Percentiles rank a stretch among this genome's conserved stretches.
phyloP scores from a whole-genome alignment of 306 rosid genomes.

The Fagus sylvatica region DNA sequence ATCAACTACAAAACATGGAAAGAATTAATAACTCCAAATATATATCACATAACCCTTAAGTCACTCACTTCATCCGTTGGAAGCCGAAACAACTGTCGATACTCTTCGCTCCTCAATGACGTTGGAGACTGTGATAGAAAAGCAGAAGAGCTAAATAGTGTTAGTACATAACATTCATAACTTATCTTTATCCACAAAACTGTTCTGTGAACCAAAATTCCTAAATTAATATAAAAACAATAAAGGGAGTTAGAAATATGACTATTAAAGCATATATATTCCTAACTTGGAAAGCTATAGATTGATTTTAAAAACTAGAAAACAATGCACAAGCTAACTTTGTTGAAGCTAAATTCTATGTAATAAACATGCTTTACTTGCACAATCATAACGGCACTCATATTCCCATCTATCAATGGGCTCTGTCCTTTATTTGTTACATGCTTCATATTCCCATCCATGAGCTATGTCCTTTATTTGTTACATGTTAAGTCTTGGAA shows the following conservation, averaged over 20 bases:
- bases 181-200: background rate
- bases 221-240: too few species aligned
- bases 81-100: constrained; percentile 92
- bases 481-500: too few species aligned
- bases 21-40: background rate
- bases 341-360: background rate
- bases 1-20: constrained; percentile 17
- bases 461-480: too few species aligned
- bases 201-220: background rate
- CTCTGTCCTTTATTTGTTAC: background rate
- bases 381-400: background rate
- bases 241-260: too few species aligned
- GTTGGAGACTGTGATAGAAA: constrained; percentile 44
- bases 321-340: background rate
- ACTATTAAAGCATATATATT: background rate
- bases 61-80: constrained; percentile 83
- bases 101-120: constrained; percentile 80
- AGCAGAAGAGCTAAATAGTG: background rate
- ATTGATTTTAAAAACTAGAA: too few species aligned
- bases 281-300: background rate
- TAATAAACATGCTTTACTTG: background rate
- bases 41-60: constrained; percentile 13
- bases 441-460: background rate
- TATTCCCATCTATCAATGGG: background rate
- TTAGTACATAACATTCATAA: background rate